A percentile compares a stretch with the other conserved stretches of the same genome.
Conservation (phyloP, 139 green algal species). For the Monoraphidium neglectum region DNA sequence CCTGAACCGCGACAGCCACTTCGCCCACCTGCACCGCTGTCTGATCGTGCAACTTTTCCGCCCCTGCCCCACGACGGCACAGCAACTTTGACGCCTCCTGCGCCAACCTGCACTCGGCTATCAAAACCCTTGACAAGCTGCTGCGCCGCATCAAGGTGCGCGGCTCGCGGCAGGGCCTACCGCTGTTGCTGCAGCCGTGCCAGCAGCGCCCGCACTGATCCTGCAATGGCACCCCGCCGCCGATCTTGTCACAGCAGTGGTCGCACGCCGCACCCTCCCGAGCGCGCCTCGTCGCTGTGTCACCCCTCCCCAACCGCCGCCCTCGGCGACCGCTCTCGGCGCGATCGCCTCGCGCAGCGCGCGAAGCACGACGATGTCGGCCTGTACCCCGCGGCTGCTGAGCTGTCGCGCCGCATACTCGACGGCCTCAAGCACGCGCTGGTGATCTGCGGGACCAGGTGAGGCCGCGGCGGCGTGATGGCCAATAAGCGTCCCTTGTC, state of each 20-base stretch:
- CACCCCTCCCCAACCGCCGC: neutral
- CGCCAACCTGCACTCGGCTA: conserved; percentile 46
- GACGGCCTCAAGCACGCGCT: conserved; percentile 46
- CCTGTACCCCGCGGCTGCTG: conserved; percentile 44
- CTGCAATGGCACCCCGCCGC: neutral
- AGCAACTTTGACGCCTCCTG: conserved; percentile 24
- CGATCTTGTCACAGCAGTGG: neutral
- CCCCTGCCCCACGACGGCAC: too few species aligned
- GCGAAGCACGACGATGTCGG: conserved; percentile 50
- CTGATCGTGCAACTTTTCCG: too few species aligned
- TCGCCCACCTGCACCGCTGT: too few species aligned
- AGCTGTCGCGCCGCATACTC: conserved; percentile 35
- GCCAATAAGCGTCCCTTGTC: neutral
- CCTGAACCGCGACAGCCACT: too few species aligned
- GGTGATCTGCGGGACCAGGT: conserved; percentile 41
- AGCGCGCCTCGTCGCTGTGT: neutral
- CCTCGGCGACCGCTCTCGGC: neutral
- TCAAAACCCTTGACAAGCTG: conserved; percentile 63
- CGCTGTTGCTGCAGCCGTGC: neutral
- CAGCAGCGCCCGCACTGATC: neutral
- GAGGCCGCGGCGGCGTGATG: conserved; percentile 39
- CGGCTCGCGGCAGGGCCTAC: neutral
- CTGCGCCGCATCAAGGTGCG: conserved; percentile 33
- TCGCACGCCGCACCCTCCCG: neutral
- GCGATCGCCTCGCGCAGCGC: conserved; percentile 18